These are phyloP conservation scores for Cryptomeria japonica DNA, from an alignment of 75 land plant species.

Conservation along the genomic window DNA sequence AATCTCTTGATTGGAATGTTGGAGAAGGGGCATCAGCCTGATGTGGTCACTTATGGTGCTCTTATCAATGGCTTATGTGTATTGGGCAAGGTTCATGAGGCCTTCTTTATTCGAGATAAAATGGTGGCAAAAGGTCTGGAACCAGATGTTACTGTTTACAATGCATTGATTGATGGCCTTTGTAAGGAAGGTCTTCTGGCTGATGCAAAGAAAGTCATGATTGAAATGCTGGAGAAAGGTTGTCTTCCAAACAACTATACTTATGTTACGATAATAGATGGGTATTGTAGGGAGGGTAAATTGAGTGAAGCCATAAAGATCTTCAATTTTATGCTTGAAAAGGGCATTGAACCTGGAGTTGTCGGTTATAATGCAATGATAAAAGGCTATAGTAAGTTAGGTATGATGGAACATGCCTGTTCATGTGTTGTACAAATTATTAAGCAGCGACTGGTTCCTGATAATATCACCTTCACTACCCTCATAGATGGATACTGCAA, in stretches of 20 bases:
- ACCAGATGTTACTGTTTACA: slow-evolving; percentile 60
- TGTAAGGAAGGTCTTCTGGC: slow-evolving; percentile 46
- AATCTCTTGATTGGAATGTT: slow-evolving; percentile 51
- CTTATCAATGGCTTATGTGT: slow-evolving; percentile 50
- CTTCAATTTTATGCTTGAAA: slow-evolving; percentile 40
- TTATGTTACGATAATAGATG: slow-evolving; percentile 60
- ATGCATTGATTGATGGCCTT: slow-evolving; percentile 64
- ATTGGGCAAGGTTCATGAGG: slow-evolving; percentile 40
- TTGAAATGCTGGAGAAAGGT: slow-evolving; percentile 58
- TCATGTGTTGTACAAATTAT: slow-evolving; percentile 38
- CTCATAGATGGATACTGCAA: slow-evolving; percentile 72
- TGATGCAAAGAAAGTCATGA: slow-evolving; percentile 42
- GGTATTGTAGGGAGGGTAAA: slow-evolving; percentile 40
- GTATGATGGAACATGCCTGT: slow-evolving; percentile 49
- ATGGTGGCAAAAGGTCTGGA: slow-evolving; percentile 42
- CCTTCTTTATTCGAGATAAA: slow-evolving; percentile 28
- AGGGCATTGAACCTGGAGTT: slow-evolving; percentile 40
- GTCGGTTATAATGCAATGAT: slow-evolving; percentile 62
- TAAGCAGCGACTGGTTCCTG: slow-evolving; percentile 28
- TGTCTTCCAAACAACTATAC: slow-evolving; percentile 44
- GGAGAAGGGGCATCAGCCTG: slow-evolving; percentile 43
- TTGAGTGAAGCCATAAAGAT: slow-evolving; percentile 48
- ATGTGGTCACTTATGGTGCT: slow-evolving; percentile 52
- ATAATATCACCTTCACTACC: slow-evolving; percentile 66
- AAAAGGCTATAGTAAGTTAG: slow-evolving; percentile 58